Evolutionary conservation across 2,329 filamentous ascomycete species (phyloP), one percentile per base, ranked within the genome.

Genomic region (Zarea fungicola): DNA sequence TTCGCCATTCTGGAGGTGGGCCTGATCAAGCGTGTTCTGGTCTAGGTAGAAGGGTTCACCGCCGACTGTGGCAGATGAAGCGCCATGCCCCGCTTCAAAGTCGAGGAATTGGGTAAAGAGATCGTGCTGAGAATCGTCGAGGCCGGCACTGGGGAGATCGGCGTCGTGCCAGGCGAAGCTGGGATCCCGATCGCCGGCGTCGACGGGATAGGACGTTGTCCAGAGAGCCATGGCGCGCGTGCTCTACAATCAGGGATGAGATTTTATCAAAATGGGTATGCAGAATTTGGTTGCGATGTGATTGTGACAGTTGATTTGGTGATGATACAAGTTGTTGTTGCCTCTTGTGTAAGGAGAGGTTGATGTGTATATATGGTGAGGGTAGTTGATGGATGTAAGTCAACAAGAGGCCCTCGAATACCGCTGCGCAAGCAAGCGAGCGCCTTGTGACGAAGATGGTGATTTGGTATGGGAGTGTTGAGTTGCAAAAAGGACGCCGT

Each of bases 101-200:
- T 68, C 59, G 54, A 68, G 57, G 49, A 66, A 69, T 55, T 68
- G 63, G 16, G 62, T 61, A 48, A 68, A 67, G 42, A 68, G 58
- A 54, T 69, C 66, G 55, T 53, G 59, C 23, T 60, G 54, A 35
- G 56, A 56, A 41, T 65, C 62, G 26, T 58, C 61, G 19, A 55
- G 55, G 14, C 34, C 28, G 14, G 49, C 49, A 31, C 35, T 35
- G 23, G 56, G 55, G 28, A 60, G 59, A 34, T 68, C 64, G 25
- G 60, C 39, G 39, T 66, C 64, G 46, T 62, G 62, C 63, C 64
- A 67, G 54, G 58, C 65, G 56, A 66, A 64, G 55, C 56, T 57
- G n/a, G 60, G 54, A 22, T 68, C 65, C 40, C 65, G 58, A 47
- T 68, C 66, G 52, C 60, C 56, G 51, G 60, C 55, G 49, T 67